Conservation (phyloP, 768 basidiomycete species). For the Pleurotus sapidus region DNA sequence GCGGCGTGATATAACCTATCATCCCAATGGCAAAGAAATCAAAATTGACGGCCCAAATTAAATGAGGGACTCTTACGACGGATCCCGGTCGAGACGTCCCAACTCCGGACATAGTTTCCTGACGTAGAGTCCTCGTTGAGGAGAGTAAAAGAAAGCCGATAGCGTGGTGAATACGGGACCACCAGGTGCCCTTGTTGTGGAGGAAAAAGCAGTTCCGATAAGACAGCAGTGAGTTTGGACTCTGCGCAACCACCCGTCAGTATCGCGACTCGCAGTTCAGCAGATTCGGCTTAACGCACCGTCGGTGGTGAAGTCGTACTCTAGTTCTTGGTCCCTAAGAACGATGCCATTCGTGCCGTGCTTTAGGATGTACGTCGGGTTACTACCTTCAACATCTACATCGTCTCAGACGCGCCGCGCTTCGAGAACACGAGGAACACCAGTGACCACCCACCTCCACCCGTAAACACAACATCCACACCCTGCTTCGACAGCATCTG, state of each 20-base stretch:
- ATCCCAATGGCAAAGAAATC: no score
- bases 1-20: conserved; percentile 68
- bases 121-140: conserved; percentile 85
- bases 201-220: conserved; percentile 36
- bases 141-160: conserved; percentile 88
- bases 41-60: no score
- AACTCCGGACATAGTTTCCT: conserved; percentile 55
- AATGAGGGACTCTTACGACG: conserved; percentile 43
- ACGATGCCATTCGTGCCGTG: conserved; percentile 13
- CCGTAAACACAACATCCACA: conserved; percentile 26
- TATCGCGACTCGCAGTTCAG: not conserved
- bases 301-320: conserved; percentile 23
- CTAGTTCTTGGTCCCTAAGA: conserved; percentile 25
- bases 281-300: not conserved
- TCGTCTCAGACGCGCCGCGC: no score
- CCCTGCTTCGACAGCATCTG: conserved; percentile 32
- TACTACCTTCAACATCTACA: no score
- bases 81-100: conserved; percentile 73
- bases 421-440: no score
- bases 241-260: conserved; percentile 2
- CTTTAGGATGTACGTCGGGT: conserved; percentile 19
- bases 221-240: conserved; percentile 22
- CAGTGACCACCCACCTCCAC: no score
- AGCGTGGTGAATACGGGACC: conserved; percentile 76
- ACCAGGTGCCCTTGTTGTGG: conserved; percentile 42